Conservation (phyloP, 2,329 filamentous ascomycete species). For the Exserohilum turcica region DNA sequence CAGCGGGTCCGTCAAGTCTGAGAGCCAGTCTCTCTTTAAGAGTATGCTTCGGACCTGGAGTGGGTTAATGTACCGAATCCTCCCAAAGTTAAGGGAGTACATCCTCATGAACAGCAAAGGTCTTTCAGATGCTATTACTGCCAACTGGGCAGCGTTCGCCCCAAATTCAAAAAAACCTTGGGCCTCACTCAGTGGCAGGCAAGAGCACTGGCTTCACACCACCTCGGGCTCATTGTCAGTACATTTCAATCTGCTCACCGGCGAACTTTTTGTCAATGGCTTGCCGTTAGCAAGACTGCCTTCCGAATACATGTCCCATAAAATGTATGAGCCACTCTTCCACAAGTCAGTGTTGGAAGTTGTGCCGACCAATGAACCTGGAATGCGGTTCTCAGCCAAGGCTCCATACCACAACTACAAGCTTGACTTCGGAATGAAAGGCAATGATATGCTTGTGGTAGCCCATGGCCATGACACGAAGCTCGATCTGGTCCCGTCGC, state of each 20-base stretch:
- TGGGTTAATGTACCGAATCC: constrained; percentile 21
- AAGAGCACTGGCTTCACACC: constrained; percentile 44
- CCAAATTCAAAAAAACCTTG: constrained; percentile 9
- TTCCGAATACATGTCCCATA: constrained; percentile 49
- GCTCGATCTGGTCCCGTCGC: constrained; percentile 44
- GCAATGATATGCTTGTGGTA: constrained; percentile 29
- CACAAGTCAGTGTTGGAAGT: constrained; percentile 50
- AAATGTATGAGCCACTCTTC: constrained; percentile 54
- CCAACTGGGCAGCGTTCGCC: constrained; percentile 29
- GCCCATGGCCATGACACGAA: constrained; percentile 12
- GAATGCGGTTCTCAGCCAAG: constrained; percentile 52
- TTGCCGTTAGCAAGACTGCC: constrained; percentile 57
- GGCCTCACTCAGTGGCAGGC: constrained; percentile 8
- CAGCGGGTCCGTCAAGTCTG: neutral
- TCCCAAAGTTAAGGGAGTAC: constrained; percentile 6
- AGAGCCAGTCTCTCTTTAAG: constrained; percentile 3
- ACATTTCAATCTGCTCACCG: constrained; percentile 59
- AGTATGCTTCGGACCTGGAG: constrained; percentile 25
- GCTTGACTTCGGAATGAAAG: constrained; percentile 47
- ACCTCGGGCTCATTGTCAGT: constrained; percentile 13
- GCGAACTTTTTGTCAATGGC: constrained; percentile 60
- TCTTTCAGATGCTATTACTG: constrained; percentile 23
- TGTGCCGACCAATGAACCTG: constrained; percentile 45
- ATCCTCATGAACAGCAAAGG: constrained; percentile 9
- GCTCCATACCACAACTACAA: constrained; percentile 18